Evolutionary conservation across 1,139 yeast genomes (phyloP).

Genomic region (Hyphopichia pseudoburtonii): DNA sequence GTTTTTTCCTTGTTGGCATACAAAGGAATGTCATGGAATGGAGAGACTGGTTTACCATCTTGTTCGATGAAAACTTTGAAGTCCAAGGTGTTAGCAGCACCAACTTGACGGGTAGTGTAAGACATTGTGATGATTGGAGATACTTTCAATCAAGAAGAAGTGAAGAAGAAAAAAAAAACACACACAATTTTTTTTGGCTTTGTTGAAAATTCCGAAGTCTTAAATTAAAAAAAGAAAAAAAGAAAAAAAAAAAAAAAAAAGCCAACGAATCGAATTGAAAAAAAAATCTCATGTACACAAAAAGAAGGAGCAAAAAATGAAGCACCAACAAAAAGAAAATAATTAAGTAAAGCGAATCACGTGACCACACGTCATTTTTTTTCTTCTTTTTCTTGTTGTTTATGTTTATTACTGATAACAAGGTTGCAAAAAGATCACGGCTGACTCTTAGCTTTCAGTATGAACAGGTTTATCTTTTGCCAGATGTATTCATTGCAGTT

Average conservation of each 20-base stretch:
- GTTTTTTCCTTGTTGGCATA: conserved; percentile 60
- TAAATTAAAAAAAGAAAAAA: background rate
- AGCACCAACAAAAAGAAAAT: background rate
- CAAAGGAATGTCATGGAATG: conserved; percentile 88
- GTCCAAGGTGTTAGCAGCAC: conserved; percentile 89
- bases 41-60: conserved; percentile 46
- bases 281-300: background rate
- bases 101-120: conserved; percentile 80
- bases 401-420: background rate
- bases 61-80: conserved; percentile 69
- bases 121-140: conserved; percentile 49
- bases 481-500: conserved; percentile 12
- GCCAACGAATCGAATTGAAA: background rate
- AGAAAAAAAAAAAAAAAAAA: background rate
- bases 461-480: conserved; percentile 9
- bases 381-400: too few species aligned
- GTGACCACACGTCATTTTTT: conserved; percentile 9
- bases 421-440: too few species aligned
- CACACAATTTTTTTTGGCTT: background rate
- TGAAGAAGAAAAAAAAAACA: background rate
- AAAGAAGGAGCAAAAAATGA: background rate
- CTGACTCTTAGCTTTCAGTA: too few species aligned
- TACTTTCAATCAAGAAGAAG: background rate
- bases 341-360: conserved; percentile 5
- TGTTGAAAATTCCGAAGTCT: background rate